phyloP scores from a whole-genome alignment of 2,329 filamentous ascomycete species.

The Fonsecaea monophora region DNA sequence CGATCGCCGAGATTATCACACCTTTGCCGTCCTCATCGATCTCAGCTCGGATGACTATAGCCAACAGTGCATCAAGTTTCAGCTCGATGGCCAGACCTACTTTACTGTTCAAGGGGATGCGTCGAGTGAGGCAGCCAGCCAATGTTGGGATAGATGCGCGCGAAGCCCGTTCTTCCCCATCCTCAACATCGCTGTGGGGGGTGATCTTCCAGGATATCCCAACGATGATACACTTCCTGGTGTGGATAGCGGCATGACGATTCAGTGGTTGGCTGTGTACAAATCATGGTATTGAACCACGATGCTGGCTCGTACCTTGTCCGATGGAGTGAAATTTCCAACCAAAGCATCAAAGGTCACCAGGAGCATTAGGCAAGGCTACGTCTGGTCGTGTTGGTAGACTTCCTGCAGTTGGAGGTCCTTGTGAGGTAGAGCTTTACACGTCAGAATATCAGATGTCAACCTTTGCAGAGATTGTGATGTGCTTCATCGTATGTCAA shows the following conservation, averaged over 20 bases:
- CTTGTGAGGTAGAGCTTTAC: too few relatives aligned
- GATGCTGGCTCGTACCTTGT: neutral
- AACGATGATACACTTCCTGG: neutral
- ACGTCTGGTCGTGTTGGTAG: neutral
- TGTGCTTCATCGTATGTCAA: too few relatives aligned
- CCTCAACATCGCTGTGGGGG: conserved; percentile 4
- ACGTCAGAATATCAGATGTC: too few relatives aligned
- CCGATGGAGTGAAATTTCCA: neutral
- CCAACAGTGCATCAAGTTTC: neutral
- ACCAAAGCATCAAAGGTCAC: neutral
- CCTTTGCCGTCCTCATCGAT: neutral
- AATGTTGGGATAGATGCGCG: neutral
- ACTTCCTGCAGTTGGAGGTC: neutral
- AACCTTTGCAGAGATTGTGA: too few relatives aligned
- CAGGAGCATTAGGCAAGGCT: neutral
- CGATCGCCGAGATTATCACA: conserved; percentile 1
- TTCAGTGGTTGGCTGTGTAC: conserved; percentile 8
- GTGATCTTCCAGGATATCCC: neutral
- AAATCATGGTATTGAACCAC: conserved; percentile 7
- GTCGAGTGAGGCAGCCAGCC: neutral
- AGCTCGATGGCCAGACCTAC: neutral
- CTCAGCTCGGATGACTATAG: neutral
- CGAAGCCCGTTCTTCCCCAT: conserved; percentile 2
- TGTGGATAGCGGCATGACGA: conserved; percentile 3
- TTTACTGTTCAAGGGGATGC: neutral